Conservation (phyloP, 192 early-diverging fungal species). For the Backusella tuberculispora region DNA sequence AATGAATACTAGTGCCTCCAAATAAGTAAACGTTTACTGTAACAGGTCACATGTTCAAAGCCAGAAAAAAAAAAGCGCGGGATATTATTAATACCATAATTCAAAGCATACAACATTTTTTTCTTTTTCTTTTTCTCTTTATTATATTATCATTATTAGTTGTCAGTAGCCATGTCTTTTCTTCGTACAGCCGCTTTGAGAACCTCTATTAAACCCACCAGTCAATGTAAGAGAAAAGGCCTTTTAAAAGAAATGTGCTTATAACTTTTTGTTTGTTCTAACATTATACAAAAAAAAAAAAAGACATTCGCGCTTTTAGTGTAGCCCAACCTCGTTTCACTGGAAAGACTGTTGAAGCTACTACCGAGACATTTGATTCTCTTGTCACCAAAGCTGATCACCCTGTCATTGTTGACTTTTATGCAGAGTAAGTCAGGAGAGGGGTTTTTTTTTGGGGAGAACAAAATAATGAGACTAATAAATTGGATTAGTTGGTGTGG, state of each 20-base stretch:
- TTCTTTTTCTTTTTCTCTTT: neutral
- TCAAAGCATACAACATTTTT: neutral
- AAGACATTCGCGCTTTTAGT: conserved; percentile 28
- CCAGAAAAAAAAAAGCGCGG: neutral
- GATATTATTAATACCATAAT: neutral
- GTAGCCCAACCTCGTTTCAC: conserved; percentile 27
- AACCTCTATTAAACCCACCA: neutral
- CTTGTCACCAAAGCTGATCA: conserved; percentile 62
- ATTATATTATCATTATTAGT: neutral
- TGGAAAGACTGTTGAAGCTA: conserved; percentile 62
- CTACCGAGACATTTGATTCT: conserved; percentile 58
- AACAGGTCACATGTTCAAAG: neutral
- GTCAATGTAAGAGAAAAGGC: neutral
- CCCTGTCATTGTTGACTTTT: conserved; percentile 83
- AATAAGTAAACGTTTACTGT: neutral
- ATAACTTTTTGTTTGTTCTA: neutral
- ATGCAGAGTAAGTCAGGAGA: conserved; percentile 59
- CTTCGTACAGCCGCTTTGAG: conserved; percentile 27
- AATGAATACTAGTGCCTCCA: too few relatives aligned
- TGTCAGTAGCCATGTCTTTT: conserved; percentile 20
- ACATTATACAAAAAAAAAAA: neutral
- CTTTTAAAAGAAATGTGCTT: neutral
- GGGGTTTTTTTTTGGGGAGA: neutral
- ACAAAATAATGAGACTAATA: neutral
- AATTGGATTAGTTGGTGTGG: conserved; percentile 73